Evolutionary conservation across 768 basidiomycete genomes (phyloP).

Genomic region (Favolaschia claudopus): DNA sequence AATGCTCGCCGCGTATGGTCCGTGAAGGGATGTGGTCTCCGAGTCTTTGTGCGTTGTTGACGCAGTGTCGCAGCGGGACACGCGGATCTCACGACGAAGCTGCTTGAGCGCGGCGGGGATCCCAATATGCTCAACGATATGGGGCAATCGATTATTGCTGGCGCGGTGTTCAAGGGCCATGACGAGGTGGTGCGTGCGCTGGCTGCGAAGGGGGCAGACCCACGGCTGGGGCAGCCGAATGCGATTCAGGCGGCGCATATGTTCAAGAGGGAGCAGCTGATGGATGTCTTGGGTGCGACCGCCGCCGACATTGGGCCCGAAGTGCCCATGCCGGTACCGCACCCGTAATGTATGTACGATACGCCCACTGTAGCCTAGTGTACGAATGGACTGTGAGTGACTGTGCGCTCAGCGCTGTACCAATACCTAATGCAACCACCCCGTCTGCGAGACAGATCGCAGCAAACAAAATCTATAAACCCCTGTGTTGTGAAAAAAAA

Average conservation of each 20-base stretch:
- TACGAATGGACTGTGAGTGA: too few relatives aligned
- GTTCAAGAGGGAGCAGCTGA: constrained; percentile 65
- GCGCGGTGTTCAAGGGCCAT: constrained; percentile 79
- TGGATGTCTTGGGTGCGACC: constrained; percentile 63
- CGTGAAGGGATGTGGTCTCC: background rate
- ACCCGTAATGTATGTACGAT: background rate
- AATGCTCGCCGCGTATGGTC: constrained; percentile 75
- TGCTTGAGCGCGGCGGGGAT: constrained; percentile 67
- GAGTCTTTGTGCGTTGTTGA: background rate
- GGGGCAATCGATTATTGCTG: constrained; percentile 77
- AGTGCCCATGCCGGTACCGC: constrained; percentile 41
- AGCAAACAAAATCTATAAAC: too few relatives aligned
- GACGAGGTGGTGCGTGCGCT: constrained; percentile 69
- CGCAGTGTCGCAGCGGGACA: constrained; percentile 55
- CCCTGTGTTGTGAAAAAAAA: too few relatives aligned
- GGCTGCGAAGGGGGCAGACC: constrained; percentile 64
- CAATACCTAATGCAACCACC: too few relatives aligned
- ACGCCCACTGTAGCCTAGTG: too few relatives aligned
- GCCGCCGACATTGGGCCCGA: constrained; percentile 58
- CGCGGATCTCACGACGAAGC: constrained; percentile 54
- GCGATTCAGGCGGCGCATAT: constrained; percentile 75
- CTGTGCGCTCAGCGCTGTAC: too few relatives aligned
- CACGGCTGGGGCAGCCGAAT: constrained; percentile 68
- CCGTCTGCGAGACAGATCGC: too few relatives aligned
- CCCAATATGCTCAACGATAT: constrained; percentile 75